A percentile compares a stretch with the other conserved stretches of the same genome.
These are phyloP conservation scores for Bipolaris bicolor DNA, from an alignment of 2,329 filamentous ascomycete genomes.

Conservation along the genomic window DNA sequence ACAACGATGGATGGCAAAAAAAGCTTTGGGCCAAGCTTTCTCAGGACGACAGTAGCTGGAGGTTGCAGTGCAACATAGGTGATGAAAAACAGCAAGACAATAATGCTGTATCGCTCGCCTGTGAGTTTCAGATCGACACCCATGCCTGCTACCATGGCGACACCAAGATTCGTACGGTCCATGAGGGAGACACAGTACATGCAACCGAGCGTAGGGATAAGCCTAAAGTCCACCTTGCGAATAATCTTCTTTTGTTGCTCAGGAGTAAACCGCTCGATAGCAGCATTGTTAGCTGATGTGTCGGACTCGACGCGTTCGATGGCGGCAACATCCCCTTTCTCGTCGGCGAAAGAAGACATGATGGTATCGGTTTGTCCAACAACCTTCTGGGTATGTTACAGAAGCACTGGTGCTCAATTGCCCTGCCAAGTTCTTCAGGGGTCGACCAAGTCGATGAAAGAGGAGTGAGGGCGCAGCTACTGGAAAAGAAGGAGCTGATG, in stretches of 20 bases:
- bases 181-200: constrained; percentile 50
- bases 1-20: constrained; percentile 30
- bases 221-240: constrained; percentile 45
- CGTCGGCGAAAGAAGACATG: constrained; percentile 27
- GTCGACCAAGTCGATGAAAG: background rate
- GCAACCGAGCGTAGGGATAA: constrained; percentile 50
- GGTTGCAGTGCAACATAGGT: constrained; percentile 34
- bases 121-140: constrained; percentile 37
- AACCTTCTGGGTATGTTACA: background rate
- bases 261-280: constrained; percentile 28
- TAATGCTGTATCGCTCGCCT: constrained; percentile 31
- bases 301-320: constrained; percentile 27
- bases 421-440: background rate
- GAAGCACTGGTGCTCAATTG: background rate
- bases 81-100: constrained; percentile 35
- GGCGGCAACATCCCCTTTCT: constrained; percentile 25
- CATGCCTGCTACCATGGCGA: constrained; percentile 44
- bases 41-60: constrained; percentile 31
- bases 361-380: background rate
- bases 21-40: constrained; percentile 30
- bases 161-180: constrained; percentile 49
- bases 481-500: background rate
- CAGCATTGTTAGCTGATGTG: constrained; percentile 20
- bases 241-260: constrained; percentile 34
- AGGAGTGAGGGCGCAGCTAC: background rate